Conservation (phyloP, 352 stramenopile species). For the Phytophthora nicotianae region DNA sequence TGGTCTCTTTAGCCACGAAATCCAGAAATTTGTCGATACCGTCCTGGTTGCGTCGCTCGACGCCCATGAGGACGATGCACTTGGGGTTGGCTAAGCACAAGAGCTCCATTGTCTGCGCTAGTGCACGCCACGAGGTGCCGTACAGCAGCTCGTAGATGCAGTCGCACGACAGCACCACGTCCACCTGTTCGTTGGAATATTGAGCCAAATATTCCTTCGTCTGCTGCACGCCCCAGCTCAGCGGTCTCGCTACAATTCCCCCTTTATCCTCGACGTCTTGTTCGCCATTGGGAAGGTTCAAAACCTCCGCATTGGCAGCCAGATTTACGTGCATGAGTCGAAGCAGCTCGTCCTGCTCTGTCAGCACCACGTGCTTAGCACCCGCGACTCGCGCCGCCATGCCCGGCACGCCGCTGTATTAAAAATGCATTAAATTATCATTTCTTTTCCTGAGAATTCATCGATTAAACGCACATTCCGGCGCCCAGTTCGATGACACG, state of each 20-base stretch:
- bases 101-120: constrained; percentile 90
- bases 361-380: constrained; percentile 87
- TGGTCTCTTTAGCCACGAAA: constrained; percentile 57
- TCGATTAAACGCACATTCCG: constrained; percentile 63
- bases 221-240: constrained; percentile 86
- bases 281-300: constrained; percentile 32
- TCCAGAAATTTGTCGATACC: constrained; percentile 81
- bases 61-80: constrained; percentile 73
- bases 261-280: constrained; percentile 19
- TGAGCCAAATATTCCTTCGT: constrained; percentile 65
- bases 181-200: constrained; percentile 65
- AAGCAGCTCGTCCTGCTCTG: constrained; percentile 91
- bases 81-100: constrained; percentile 59
- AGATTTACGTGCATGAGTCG: constrained; percentile 86
- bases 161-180: constrained; percentile 94
- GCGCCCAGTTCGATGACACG: constrained; percentile 85
- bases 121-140: constrained; percentile 86
- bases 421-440: not conserved
- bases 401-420: constrained; percentile 85
- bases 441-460: not conserved
- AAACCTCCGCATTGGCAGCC: constrained; percentile 44
- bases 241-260: constrained; percentile 51
- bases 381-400: constrained; percentile 90
- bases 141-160: constrained; percentile 96
- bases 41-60: constrained; percentile 83